These are phyloP conservation scores for Dryadomyces quercivorus DNA, from an alignment of 2,329 filamentous ascomycete species.

Conservation along the genomic window DNA sequence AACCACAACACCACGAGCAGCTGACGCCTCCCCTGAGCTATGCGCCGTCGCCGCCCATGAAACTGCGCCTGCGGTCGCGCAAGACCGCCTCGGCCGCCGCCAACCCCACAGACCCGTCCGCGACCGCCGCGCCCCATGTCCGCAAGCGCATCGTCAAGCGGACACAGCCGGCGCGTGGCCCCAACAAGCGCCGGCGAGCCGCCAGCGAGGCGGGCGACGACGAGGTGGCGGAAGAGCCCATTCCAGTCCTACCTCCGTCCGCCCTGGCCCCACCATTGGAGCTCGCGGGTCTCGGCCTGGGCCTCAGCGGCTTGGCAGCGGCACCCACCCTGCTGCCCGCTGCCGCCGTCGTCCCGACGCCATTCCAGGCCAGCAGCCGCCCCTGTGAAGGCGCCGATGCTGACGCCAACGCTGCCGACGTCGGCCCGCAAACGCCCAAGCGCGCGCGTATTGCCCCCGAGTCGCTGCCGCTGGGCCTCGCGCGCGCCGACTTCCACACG, in stretches of 20 bases:
- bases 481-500: slow-evolving; percentile 44
- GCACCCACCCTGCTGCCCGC: too few relatives aligned
- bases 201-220: slow-evolving; percentile 33
- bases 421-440: slow-evolving; percentile 42
- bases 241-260: too few relatives aligned
- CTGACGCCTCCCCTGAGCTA: slow-evolving; percentile 37
- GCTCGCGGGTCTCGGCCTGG: too few relatives aligned
- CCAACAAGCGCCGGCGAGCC: slow-evolving; percentile 41
- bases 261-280: too few relatives aligned
- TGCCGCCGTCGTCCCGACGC: too few relatives aligned
- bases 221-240: slow-evolving; percentile 15
- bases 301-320: too few relatives aligned
- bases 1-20: slow-evolving; percentile 23
- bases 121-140: slow-evolving; percentile 5
- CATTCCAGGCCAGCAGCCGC: slow-evolving; percentile 5
- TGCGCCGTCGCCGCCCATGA: slow-evolving; percentile 31
- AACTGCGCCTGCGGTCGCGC: slow-evolving; percentile 42
- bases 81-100: slow-evolving; percentile 15
- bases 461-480: slow-evolving; percentile 46
- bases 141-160: slow-evolving; percentile 42
- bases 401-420: not conserved
- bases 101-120: slow-evolving; percentile 8
- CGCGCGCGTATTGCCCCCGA: slow-evolving; percentile 48
- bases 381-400: not conserved
- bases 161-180: slow-evolving; percentile 26